Base-by-base conservation (phyloP, 192 early-diverging fungal genomes). In the Martensiomyces pterosporus region DNA sequence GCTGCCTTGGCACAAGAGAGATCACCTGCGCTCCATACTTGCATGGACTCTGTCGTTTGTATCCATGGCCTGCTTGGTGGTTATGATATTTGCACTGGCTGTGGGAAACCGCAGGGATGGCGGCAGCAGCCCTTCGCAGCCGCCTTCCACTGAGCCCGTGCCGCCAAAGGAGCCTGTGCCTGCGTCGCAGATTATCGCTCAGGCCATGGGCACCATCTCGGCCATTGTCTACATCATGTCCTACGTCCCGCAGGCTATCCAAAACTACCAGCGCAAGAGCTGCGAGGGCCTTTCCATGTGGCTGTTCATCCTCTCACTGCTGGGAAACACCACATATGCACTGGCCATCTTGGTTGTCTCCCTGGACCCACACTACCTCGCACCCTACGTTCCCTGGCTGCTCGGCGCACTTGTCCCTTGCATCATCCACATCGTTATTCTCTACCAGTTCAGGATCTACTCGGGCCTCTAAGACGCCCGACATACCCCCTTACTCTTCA, bases 311-410 rank as follows among this genome's bases (percentile, higher is more conserved):
- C 85, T 87, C 67, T 80, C 81, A 34, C 78, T 90, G 22, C 46
- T 90, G 44, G 91, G 88, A 10, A 93, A 93, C 61, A 51, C 80
- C 0, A 72, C 67, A 12, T 81, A 72, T 45, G 46, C 57, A 27
- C 52, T 85, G 57, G 89, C 89, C n/a, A 86, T 93, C 34, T 66
- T 93, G 64, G 75, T 88, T 22, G 76, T 80, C 38, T 90, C 88
- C 24, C 58, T 82, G 24, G 82, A 86, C 24, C 64, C 69, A 2
- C 61, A 77, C 13, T 85, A 81, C 34, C 51, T 93, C 14, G 66
- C 83, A 9, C 76, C 80, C 24, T 90, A 93, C 47, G 60, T 73
- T 12, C 76, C 76, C 13, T 93, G 90, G 90, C 75, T 89, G 39
- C 29, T 87, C 39, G 90, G 90, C 9, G 80, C 81, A 9, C 64